phyloP scores from a whole-genome alignment of 2,329 filamentous ascomycete species.

The Aspergillus sp. region DNA sequence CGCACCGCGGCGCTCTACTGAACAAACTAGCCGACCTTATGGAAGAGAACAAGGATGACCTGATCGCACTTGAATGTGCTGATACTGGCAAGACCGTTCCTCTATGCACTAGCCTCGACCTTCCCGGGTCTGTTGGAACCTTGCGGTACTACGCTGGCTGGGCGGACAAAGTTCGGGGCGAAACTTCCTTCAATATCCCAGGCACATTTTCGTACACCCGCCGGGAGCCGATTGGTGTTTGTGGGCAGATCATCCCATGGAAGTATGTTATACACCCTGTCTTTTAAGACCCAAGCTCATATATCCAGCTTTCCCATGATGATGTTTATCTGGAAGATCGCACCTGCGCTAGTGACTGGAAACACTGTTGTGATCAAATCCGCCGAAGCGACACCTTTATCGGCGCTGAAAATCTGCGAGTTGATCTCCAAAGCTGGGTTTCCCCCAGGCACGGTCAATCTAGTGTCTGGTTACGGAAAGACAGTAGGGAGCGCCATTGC shows the following conservation, averaged over 20 bases:
- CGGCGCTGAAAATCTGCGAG: no score
- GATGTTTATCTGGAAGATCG: no score
- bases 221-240: slow-evolving; percentile 73
- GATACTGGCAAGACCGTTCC: slow-evolving; percentile 31
- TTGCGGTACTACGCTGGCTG: slow-evolving; percentile 80
- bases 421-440: no score
- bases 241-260: slow-evolving; percentile 80
- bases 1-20: slow-evolving; percentile 24
- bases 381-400: no score
- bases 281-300: no score
- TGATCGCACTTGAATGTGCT: slow-evolving; percentile 28
- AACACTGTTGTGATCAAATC: no score
- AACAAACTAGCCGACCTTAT: slow-evolving; percentile 26
- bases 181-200: slow-evolving; percentile 70
- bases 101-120: slow-evolving; percentile 49
- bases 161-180: slow-evolving; percentile 83
- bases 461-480: no score
- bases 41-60: slow-evolving; percentile 23
- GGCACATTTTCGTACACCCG: slow-evolving; percentile 77
- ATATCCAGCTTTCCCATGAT: no score
- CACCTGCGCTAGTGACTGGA: no score
- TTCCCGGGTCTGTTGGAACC: slow-evolving; percentile 63
- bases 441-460: no score
- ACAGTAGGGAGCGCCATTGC: no score
- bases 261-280: slow-evolving; percentile 42